phyloP scores from a whole-genome alignment of 179 eudicot species.

The Patellifolia procumbens region DNA sequence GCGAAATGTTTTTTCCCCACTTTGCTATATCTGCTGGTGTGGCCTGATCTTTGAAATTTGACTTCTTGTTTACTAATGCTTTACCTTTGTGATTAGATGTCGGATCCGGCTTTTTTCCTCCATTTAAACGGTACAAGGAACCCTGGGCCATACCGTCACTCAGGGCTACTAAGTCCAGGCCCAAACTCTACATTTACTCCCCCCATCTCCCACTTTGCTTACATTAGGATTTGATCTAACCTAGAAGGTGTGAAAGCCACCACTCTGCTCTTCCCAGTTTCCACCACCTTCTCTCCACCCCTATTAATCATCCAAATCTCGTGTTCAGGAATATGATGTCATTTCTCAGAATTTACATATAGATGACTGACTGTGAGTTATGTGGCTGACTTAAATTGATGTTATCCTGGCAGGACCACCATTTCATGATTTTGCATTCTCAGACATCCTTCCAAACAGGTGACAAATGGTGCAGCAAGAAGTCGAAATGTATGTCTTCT shows the following conservation, averaged over 20 bases:
- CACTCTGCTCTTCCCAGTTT: too few species aligned
- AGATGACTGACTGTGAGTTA: background rate
- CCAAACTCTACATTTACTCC: too few species aligned
- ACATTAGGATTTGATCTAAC: too few species aligned
- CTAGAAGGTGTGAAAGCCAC: too few species aligned
- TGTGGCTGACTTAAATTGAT: background rate
- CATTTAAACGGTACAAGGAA: too few species aligned
- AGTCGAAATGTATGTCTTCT: background rate
- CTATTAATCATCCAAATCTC: background rate
- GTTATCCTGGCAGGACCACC: constrained; percentile 74
- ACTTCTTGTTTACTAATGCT: background rate
- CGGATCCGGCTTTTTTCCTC: background rate
- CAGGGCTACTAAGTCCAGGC: too few species aligned
- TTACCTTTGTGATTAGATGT: background rate
- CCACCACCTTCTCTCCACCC: background rate
- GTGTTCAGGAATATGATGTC: background rate
- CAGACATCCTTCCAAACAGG: constrained; percentile 57
- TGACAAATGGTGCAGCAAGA: constrained; percentile 20
- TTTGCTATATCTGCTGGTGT: background rate
- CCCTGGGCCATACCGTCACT: too few species aligned
- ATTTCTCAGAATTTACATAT: background rate
- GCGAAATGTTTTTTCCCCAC: background rate
- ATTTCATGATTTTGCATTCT: constrained; percentile 83
- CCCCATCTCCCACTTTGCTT: too few species aligned
- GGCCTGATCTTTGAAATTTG: background rate